phyloP scores from a whole-genome alignment of 1,284 basidiomycete species.

The Pulchroboletus neoregius region DNA sequence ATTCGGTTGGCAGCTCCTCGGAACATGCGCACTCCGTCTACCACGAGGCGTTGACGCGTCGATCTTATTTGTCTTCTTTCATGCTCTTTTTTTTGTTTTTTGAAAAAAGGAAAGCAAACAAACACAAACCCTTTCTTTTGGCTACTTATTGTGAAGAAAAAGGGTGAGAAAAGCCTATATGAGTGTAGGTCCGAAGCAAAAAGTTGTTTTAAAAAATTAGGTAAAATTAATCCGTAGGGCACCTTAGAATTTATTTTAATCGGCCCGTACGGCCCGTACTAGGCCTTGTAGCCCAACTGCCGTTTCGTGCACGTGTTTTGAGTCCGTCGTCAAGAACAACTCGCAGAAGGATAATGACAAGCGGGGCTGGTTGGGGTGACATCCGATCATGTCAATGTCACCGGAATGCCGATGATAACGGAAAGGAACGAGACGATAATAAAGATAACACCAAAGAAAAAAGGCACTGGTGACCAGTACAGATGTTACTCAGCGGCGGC shows the following conservation, averaged over 20 bases:
- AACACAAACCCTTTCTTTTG: not conserved
- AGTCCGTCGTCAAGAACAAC: not conserved
- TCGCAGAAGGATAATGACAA: too few relatives aligned
- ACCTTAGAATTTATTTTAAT: too few relatives aligned
- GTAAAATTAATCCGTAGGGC: too few relatives aligned
- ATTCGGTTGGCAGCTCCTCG: not conserved
- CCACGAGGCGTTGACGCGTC: not conserved
- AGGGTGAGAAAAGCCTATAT: not conserved
- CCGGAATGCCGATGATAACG: not conserved
- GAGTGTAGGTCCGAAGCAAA: too few relatives aligned
- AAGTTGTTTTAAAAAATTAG: too few relatives aligned
- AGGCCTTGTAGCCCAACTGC: not conserved
- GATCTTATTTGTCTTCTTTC: not conserved
- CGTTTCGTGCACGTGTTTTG: not conserved
- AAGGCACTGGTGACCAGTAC: not conserved
- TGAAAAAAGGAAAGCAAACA: not conserved
- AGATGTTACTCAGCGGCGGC: not conserved
- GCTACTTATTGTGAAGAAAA: not conserved
- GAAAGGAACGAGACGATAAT: not conserved
- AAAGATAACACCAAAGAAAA: not conserved
- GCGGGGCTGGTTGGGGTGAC: slow-evolving; percentile 1
- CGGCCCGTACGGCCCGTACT: too few relatives aligned
- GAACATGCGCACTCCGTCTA: not conserved
- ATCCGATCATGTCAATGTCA: not conserved
- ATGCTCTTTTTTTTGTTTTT: not conserved